Base-by-base conservation (phyloP, 1,284 basidiomycete species). In the Flammula alnicola region DNA sequence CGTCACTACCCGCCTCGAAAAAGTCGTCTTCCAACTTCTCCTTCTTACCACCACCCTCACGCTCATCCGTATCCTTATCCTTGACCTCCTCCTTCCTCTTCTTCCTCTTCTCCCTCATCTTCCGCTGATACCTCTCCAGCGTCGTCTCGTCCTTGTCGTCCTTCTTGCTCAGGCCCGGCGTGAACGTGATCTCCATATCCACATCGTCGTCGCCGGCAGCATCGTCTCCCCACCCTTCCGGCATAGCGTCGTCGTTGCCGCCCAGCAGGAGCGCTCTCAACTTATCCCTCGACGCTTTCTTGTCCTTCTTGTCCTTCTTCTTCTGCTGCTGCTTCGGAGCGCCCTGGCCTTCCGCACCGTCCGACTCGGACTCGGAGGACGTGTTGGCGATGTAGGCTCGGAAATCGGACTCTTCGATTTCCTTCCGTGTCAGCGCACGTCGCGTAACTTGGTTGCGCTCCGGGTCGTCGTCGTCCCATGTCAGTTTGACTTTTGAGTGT, bases 401-500 rank as follows among this genome's bases (percentile, higher is more conserved):
- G 75, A 95, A 97, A 64, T 97, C 93, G 42, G 84, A 83, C 53
- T 95, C 90, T 44, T 95, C 93, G 27, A 97, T 88, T 65, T 96
- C 92, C 62, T 90, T 86, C 47, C 83, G 81, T 0, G 89, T 84
- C 44, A 97, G 74, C 10, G 79, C 73, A 33, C 93, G 83, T 43
- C 95, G 84, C 8, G 93, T 93, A 38, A 97, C 63, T 50, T 86
- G 85, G 52, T 78, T 80, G 14, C 97, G 88, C 64, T 96, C 91
- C 2, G 93, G 88, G 62, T 99, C 96, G 68, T 99, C 97, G 56
- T 95, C 93, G 63, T 99, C 97, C 97, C 97, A 99, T 7, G 96
- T 98, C 20, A 99, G 79, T 64, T 93, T 96, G 58, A 99, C 96
- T 73, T 94, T 95, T 10, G 97, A 99, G 68, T 99, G 95, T 6